Evolutionary conservation across 2,329 filamentous ascomycete genomes (phyloP).

Genomic region (Leptographium galeiforme): DNA sequence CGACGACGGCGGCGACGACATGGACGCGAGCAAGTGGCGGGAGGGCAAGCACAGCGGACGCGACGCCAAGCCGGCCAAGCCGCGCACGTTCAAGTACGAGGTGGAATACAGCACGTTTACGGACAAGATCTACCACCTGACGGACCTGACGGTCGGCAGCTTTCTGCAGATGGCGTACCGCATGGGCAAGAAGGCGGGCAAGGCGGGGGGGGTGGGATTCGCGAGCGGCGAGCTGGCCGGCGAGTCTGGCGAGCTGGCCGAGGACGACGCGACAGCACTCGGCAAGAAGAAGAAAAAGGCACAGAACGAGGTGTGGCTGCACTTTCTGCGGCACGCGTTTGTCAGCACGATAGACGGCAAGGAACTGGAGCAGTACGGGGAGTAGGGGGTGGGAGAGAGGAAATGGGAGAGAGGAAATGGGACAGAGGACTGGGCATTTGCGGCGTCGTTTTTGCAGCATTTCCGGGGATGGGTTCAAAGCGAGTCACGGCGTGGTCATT

Average conservation of each 20-base stretch:
- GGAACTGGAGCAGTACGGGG: slow-evolving; percentile 39
- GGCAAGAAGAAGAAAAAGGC: slow-evolving; percentile 34
- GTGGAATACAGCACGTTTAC: slow-evolving; percentile 77
- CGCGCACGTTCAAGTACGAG: slow-evolving; percentile 57
- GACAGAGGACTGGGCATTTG: no score
- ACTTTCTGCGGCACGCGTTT: slow-evolving; percentile 68
- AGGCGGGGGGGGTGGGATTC: slow-evolving; percentile 19
- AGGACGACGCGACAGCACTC: slow-evolving; percentile 23
- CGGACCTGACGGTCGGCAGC: slow-evolving; percentile 74
- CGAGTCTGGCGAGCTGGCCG: slow-evolving; percentile 15
- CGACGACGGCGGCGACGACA: background rate
- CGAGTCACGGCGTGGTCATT: background rate
- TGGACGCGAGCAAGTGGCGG: slow-evolving; percentile 35
- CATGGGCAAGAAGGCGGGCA: slow-evolving; percentile 47
- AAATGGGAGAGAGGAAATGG: no score
- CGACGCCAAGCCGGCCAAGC: slow-evolving; percentile 37
- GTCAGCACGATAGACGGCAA: slow-evolving; percentile 56
- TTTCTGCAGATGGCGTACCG: slow-evolving; percentile 67
- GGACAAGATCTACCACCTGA: slow-evolving; percentile 60
- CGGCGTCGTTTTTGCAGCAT: background rate
- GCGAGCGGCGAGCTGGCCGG: slow-evolving; percentile 22
- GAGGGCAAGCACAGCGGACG: slow-evolving; percentile 48
- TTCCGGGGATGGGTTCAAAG: background rate
- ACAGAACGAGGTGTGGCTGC: slow-evolving; percentile 60
- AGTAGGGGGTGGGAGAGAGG: no score